phyloP scores from a whole-genome alignment of 129 eudicot species.

The Flaveria sonorensis region DNA sequence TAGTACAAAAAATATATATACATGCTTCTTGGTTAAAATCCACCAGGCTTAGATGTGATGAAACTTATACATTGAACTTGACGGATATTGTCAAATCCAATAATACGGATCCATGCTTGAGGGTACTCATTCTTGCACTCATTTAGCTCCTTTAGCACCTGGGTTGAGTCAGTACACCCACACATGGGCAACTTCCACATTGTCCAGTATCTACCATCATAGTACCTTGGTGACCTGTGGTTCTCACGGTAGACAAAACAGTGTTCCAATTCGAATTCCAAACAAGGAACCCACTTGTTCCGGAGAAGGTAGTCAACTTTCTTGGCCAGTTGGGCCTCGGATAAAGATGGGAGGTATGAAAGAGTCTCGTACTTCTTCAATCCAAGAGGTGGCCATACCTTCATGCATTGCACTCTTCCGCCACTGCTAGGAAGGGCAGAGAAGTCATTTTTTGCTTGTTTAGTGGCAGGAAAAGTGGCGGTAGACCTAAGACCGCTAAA shows the following conservation, averaged over 20 bases:
- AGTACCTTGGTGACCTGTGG: constrained; percentile 60
- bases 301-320: constrained; percentile 65
- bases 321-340: constrained; percentile 20
- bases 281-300: constrained; percentile 70
- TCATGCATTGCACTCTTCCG: constrained; percentile 58
- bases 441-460: constrained; percentile 33
- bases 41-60: constrained; percentile 57
- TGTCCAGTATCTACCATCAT: constrained; percentile 78
- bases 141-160: constrained; percentile 53
- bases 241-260: constrained; percentile 64
- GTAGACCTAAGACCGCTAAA: constrained; percentile 56
- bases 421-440: constrained; percentile 55
- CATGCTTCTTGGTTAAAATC: constrained; percentile 18
- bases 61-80: constrained; percentile 81
- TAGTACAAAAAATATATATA: background rate
- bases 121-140: constrained; percentile 63
- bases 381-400: constrained; percentile 70
- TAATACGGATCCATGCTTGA: constrained; percentile 46
- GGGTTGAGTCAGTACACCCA: constrained; percentile 63
- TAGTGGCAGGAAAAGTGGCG: constrained; percentile 46
- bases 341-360: constrained; percentile 59
- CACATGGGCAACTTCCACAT: constrained; percentile 91
- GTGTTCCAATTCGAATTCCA: constrained; percentile 51
- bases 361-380: constrained; percentile 70
- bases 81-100: constrained; percentile 72